These are phyloP conservation scores for Neofusicoccum sp. DNA, from an alignment of 2,329 filamentous ascomycete genomes.

Conservation along the genomic window DNA sequence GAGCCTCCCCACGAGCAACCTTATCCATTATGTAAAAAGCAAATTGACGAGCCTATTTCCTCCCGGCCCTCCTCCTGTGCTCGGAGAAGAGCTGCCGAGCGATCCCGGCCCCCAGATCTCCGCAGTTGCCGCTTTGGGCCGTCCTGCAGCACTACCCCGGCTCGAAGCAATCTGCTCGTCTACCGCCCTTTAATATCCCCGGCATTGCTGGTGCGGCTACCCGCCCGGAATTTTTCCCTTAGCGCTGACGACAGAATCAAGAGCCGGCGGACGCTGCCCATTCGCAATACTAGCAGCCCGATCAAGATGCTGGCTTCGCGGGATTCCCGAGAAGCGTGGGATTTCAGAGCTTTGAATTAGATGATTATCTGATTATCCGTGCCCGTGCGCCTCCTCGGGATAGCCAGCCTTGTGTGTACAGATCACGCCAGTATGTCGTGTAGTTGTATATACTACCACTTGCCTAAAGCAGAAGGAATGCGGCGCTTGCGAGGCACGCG, in stretches of 20 bases:
- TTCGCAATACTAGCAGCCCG: too few relatives aligned
- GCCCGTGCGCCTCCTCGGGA: neutral
- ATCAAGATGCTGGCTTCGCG: too few relatives aligned
- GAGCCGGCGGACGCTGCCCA: neutral
- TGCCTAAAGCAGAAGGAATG: neutral
- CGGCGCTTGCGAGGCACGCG: neutral
- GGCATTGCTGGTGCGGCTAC: neutral
- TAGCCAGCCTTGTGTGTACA: neutral
- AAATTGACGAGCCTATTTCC: neutral
- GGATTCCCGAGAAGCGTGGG: neutral
- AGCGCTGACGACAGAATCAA: neutral
- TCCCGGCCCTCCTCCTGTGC: neutral
- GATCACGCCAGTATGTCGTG: neutral
- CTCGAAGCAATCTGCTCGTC: neutral
- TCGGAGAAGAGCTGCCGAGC: neutral
- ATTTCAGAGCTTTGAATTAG: neutral
- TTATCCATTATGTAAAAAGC: neutral
- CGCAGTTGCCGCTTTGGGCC: constrained; percentile 2
- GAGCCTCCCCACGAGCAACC: neutral
- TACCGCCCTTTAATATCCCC: constrained; percentile 7
- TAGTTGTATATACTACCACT: neutral
- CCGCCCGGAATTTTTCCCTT: neutral
- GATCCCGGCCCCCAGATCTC: constrained; percentile 1
- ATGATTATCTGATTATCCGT: neutral
- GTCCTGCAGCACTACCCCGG: neutral